Base-by-base conservation (phyloP, 129 eudicot species). In the Lactuca saligna region DNA sequence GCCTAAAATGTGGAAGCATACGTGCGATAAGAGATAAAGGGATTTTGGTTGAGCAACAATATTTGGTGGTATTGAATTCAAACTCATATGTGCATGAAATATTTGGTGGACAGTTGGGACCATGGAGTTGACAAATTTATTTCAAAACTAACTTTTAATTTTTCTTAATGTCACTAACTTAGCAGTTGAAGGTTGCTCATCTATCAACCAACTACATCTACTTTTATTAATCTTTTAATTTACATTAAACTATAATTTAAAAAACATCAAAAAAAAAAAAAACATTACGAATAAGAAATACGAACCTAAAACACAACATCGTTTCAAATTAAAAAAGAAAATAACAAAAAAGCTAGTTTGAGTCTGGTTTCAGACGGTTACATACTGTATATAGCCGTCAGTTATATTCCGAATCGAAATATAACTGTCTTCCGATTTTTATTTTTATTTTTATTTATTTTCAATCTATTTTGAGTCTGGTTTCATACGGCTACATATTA, bases 171-270 rank as follows among this genome's bases (percentile, higher is more conserved):
- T 78, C 76, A 72, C 65, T 55, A 54, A 70, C 66, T 64, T 59
- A 71, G 78, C 79, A 56, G 96, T 82, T 86, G 90, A 84, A 77
- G 57, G 89, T 83, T 79, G 96, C 86, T 80, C 64, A 83, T 68
- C 82, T 62, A 81, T 66, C 29, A 38, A 79, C 70, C 84, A 80
- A 77, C 86, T 61, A 35, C 70, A 80, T 73, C 84, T 65, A 62
- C 75, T 35, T 42, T 32, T 49, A 48, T 8, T 49, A 49, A n/a
- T n/a, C 32, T 49, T 8, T 4, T 15, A 66, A 32, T 46, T n/a
- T 4, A 11, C 4, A 7, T 39, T 11, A 7, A 5, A 39, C 44
- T 35, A 35, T 35, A 39, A 2, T 39, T 4, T 5, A 7, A 39
- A 46, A 46, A 12, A 46, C 4, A 46, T 2, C 6, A 5, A 46